Evolutionary conservation across 2,329 filamentous ascomycete species (phyloP).

Genomic region (Sporothrix humicola): DNA sequence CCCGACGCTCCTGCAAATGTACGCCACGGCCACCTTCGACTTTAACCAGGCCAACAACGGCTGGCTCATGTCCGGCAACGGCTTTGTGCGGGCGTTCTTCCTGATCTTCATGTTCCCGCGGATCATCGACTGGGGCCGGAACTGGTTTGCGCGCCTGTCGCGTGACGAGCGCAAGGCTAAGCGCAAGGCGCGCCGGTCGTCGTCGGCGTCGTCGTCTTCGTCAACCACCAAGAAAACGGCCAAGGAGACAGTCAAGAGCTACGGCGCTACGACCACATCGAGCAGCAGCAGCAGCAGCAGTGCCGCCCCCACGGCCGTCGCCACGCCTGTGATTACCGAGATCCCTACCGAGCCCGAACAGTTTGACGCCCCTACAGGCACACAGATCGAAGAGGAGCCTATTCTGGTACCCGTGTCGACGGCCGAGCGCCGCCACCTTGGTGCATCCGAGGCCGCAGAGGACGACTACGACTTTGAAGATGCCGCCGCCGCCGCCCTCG

Average conservation of each 20-base stretch:
- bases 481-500: background rate
- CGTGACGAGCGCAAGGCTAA: slow-evolving; percentile 11
- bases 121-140: slow-evolving; percentile 51
- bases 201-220: background rate
- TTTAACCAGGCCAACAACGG: slow-evolving; percentile 63
- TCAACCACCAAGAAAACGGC: background rate
- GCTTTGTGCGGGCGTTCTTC: slow-evolving; percentile 60
- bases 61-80: slow-evolving; percentile 62
- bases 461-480: slow-evolving; percentile 29
- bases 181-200: slow-evolving; percentile 11
- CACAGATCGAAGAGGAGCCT: slow-evolving; percentile 55
- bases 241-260: background rate
- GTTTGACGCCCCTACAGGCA: slow-evolving; percentile 50
- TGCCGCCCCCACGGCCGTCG: background rate
- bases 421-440: slow-evolving; percentile 31
- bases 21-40: slow-evolving; percentile 60
- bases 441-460: background rate
- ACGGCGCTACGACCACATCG: slow-evolving; percentile 4
- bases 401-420: slow-evolving; percentile 38
- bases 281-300: background rate
- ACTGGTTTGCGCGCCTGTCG: slow-evolving; percentile 39
- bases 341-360: slow-evolving; percentile 50
- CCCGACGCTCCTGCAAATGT: slow-evolving; percentile 65
- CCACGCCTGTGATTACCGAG: slow-evolving; percentile 21
- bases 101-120: slow-evolving; percentile 60